A percentile compares a stretch with the other conserved stretches of the same genome.
Evolutionary conservation across 768 basidiomycete species (phyloP).

Genomic region (Suillus decipiens): DNA sequence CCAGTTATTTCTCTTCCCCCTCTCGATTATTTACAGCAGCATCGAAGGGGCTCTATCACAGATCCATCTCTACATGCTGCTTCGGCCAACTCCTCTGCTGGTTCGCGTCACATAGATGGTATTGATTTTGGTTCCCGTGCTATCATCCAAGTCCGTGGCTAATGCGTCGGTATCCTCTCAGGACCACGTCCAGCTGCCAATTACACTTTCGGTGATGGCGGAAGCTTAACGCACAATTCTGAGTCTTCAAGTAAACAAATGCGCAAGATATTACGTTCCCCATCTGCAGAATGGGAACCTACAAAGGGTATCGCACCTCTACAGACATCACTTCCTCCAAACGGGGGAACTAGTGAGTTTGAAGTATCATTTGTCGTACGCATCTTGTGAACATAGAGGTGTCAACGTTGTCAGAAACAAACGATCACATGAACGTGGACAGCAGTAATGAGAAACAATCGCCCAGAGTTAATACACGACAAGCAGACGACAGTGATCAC

Average conservation of each 20-base stretch:
- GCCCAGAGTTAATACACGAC: constrained; percentile 34
- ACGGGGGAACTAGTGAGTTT: constrained; percentile 27
- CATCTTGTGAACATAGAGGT: constrained; percentile 14
- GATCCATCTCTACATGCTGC: constrained; percentile 79
- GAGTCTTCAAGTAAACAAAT: constrained; percentile 42
- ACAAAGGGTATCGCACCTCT: constrained; percentile 23
- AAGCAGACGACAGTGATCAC: constrained; percentile 60
- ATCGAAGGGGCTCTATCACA: constrained; percentile 81
- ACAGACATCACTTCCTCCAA: constrained; percentile 19
- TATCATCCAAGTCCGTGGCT: constrained; percentile 19
- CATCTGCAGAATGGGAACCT: constrained; percentile 46
- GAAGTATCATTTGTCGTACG: constrained; percentile 16
- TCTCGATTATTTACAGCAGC: constrained; percentile 76
- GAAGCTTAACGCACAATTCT: constrained; percentile 35
- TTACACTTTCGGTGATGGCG: constrained; percentile 65
- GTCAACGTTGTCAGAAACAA: constrained; percentile 29
- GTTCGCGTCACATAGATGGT: constrained; percentile 24
- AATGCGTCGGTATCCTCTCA: constrained; percentile 36
- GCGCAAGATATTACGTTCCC: constrained; percentile 61
- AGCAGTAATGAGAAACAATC: constrained; percentile 28
- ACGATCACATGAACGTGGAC: constrained; percentile 43
- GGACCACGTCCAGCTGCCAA: constrained; percentile 64
- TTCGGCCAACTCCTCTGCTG: constrained; percentile 28
- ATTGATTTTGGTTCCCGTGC: constrained; percentile 18
- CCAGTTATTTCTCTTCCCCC: constrained; percentile 68